Evolutionary conservation across 129 eudicot genomes (phyloP), one percentile per base, ranked within the genome.

Genomic region (Deinandra increscens): DNA sequence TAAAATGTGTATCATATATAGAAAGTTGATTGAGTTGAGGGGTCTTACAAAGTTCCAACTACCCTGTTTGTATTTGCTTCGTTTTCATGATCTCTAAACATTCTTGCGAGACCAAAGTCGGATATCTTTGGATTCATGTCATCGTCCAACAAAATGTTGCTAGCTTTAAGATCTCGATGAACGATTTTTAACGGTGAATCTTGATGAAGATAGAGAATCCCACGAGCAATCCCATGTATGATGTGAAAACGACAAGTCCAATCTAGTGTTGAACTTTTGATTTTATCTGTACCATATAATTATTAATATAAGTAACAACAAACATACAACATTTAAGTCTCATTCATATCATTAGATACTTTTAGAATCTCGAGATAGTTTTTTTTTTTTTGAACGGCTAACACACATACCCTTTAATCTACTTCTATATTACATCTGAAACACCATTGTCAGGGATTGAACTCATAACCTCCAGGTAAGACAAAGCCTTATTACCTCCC

Each of bases 181-280:
- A 66, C 44, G n/a, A 75, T 53, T 65, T 49, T 53, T 12, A 67
- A 55, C 48, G 78, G 49, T 7, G 82, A 78, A 67, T 78, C 82
- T 46, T 78, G 82, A 70, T 78, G 82, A 12, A 78, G 82, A 78
- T 78, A 78, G 1, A 71, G 77, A 34, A 79, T 67, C 10, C 82
- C 75, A 20, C 82, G 74, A 58, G 78, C 78, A 38, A 79, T 72
- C 45, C 78, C 82, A 37, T 72, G 70, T 33, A 79, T 79, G 38
- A 79, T 79, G 64, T 29, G 64, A 13, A 65, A 79, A 7, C 69
- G 73, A 1, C 9, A 5, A n/a, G 66, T 37, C 82, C 82, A 79
- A 60, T 72, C 79, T 18, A 79, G 49, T 49, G 22, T 65, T 26
- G 14, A 53, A 62, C 81, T 70, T 43, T 43, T 68, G 4, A 3